These are phyloP conservation scores for Myriosclerotinia curreyana DNA, from an alignment of 2,329 filamentous ascomycete species.

Conservation along the genomic window DNA sequence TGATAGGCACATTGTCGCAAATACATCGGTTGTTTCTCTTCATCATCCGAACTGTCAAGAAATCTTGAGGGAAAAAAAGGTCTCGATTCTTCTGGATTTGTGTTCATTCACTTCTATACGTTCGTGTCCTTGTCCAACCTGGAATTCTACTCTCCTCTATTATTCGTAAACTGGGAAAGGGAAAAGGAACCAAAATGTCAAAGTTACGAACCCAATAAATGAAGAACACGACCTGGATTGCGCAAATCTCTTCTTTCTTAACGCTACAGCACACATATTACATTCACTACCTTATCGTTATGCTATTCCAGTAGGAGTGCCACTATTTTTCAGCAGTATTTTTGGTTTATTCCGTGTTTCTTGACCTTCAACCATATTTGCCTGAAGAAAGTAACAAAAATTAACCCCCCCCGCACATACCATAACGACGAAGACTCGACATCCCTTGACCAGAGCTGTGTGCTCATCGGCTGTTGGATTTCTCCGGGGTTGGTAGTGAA, in stretches of 20 bases:
- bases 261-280: not conserved
- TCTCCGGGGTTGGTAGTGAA: not conserved
- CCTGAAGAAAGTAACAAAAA: conserved; percentile 1
- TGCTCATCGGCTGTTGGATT: not conserved
- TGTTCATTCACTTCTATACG: not conserved
- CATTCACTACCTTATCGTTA: not conserved
- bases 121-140: not conserved
- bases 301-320: conserved; percentile 1
- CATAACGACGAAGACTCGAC: conserved; percentile 6
- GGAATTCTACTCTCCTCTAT: not conserved
- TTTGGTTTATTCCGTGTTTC: not conserved
- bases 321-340: not conserved
- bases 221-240: not conserved
- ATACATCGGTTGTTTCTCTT: not conserved
- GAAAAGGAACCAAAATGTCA: not conserved
- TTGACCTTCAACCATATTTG: conserved; percentile 3
- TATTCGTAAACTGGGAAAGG: not conserved
- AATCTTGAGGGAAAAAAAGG: not conserved
- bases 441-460: not conserved
- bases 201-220: not conserved
- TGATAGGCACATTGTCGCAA: not conserved
- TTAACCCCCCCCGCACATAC: conserved; percentile 7
- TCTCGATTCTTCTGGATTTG: not conserved
- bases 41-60: not conserved
- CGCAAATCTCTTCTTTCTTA: not conserved